A percentile compares a stretch with the other conserved stretches of the same genome.
phyloP scores from a whole-genome alignment of 306 rosid genomes.

The Castanospermum australe region DNA sequence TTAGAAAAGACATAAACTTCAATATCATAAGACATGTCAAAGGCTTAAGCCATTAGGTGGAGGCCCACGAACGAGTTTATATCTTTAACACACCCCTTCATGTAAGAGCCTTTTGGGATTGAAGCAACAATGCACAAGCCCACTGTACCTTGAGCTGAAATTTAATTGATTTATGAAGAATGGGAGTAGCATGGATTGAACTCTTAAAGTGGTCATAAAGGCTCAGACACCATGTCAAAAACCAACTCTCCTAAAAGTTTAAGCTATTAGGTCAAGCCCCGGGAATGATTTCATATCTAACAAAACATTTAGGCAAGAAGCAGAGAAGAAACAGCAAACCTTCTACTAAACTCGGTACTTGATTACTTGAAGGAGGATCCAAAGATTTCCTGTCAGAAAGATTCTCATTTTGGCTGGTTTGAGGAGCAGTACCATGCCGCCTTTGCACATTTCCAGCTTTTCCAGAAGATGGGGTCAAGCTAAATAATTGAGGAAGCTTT shows the following conservation, averaged over 20 bases:
- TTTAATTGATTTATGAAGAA: conserved; percentile 20
- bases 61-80: neutral
- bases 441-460: conserved; percentile 78
- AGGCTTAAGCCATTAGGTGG: neutral
- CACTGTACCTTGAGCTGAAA: neutral
- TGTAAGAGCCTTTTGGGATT: neutral
- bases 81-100: conserved; percentile 9
- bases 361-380: conserved; percentile 60
- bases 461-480: conserved; percentile 90
- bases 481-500: conserved; percentile 96
- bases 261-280: neutral
- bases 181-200: neutral
- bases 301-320: conserved; percentile 11
- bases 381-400: conserved; percentile 63
- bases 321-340: conserved; percentile 47
- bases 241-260: conserved; percentile 14
- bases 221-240: neutral
- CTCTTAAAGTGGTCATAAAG: neutral
- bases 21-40: conserved; percentile 21
- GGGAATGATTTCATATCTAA: neutral
- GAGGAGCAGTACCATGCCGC: conserved; percentile 63
- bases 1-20: conserved; percentile 22
- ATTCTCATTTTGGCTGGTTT: conserved; percentile 62
- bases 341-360: conserved; percentile 57
- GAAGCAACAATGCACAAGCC: neutral